Conservation (phyloP, 345 rosid genomes). For the Excoecaria agallocha region DNA sequence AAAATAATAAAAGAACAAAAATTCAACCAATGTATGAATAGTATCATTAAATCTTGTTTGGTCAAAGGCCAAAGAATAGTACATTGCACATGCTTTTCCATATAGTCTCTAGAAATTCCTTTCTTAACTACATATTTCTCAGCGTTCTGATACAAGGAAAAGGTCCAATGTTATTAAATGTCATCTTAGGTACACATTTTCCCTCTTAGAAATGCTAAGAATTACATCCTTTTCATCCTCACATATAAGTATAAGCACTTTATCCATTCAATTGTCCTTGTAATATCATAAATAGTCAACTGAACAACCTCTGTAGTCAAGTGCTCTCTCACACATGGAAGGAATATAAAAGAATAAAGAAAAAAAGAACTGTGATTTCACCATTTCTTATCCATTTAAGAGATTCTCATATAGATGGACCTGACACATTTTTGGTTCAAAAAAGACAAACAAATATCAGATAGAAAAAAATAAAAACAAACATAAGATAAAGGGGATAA, state of each 20-base stretch:
- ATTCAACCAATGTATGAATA: too few species aligned
- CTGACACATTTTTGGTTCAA: constrained; percentile 38
- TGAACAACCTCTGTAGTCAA: constrained; percentile 97
- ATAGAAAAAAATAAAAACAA: constrained; percentile 18
- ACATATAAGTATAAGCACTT: constrained; percentile 89
- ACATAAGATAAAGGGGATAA: constrained; percentile 14
- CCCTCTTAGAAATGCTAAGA: constrained; percentile 7
- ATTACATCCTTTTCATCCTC: constrained; percentile 75
- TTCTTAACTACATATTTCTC: constrained; percentile 75
- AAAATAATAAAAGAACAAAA: too few species aligned
- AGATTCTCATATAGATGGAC: constrained; percentile 93
- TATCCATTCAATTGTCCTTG: constrained; percentile 95
- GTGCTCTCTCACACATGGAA: constrained; percentile 87
- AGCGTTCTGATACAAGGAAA: constrained; percentile 57
- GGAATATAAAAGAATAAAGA: constrained; percentile 56
- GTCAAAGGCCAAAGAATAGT: too few species aligned
- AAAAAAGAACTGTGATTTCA: constrained; percentile 76
- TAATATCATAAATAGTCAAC: constrained; percentile 72
- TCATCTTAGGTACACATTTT: constrained; percentile 5
- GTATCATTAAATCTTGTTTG: too few species aligned
- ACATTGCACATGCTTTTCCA: constrained; percentile 92
- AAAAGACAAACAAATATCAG: constrained; percentile 7
- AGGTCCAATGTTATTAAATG: constrained; percentile 13
- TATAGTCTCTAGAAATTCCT: constrained; percentile 68
- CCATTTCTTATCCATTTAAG: constrained; percentile 87